Base-by-base conservation (phyloP, 352 stramenopile genomes). In the Phytopythium kandeliae region DNA sequence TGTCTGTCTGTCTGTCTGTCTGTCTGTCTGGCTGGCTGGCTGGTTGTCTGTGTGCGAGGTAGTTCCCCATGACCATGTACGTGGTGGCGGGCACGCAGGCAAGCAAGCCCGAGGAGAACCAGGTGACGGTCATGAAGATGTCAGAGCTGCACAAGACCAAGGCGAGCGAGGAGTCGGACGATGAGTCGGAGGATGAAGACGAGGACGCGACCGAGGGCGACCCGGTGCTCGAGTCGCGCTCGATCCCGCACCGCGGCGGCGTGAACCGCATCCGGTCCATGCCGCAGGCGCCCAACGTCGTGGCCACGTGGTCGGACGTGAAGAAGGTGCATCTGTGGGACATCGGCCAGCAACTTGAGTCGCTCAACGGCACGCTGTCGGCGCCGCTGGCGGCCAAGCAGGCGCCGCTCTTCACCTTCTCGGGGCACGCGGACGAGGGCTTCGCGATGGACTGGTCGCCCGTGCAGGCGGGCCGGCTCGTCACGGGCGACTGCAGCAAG, bases 391-490 rank as follows among this genome's bases (percentile, higher is more conserved):
- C 74, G 11, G 51, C 70, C 17, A 89, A 90, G 55, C 67, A 81
- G 53, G 55, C 68, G 51, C 71, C 79, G 6, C 53, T 98, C 48
- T 98, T 96, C 72, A 97, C 89, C 24, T 98, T 99, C 64, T 86
- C 78, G 19, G 96, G 96, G 24, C 97, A 99, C 67, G 75, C 80
- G 9, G 86, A 93, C 24, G 97, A 99, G 63, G 97, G 97, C 46
- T 99, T 98, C 63, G 97, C 96, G 3, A 89, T 99, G 72, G 97
- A 99, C 75, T 99, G 97, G 97, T 98, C 85, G 21, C 73, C 67
- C 2, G 85, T 95, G 21, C 75, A 90, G 22, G 74, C 85, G 25
- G 95, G 96, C 33, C 69, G 74, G 51, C 78, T 99, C 15, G 86
- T 93, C 6, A 98, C 95, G 0, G 97, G 97, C 35, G 97, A 99